Percentiles rank a stretch among this genome's conserved stretches.
phyloP scores from a whole-genome alignment of 257 asterid genomes.

The Osmanthus fragrans region DNA sequence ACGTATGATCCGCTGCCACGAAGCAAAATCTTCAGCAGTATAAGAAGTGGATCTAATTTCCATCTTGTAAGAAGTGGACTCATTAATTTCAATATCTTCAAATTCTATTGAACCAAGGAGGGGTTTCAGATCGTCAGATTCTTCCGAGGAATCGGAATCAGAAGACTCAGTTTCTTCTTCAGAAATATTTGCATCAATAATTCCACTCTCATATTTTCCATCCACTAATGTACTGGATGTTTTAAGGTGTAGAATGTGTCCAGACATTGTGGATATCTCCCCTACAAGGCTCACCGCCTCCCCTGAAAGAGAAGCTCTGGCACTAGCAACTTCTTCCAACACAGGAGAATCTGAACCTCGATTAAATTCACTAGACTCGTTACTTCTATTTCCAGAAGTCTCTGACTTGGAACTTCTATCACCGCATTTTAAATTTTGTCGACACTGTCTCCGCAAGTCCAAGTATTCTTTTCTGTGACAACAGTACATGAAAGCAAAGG shows the following conservation, averaged over 20 bases:
- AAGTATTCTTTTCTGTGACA: constrained; percentile 61
- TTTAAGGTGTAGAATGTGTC: neutral
- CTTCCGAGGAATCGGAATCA: constrained; percentile 66
- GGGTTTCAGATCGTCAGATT: constrained; percentile 52
- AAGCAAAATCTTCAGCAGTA: constrained; percentile 60
- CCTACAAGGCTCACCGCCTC: constrained; percentile 32
- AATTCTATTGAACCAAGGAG: constrained; percentile 41
- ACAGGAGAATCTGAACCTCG: constrained; percentile 50
- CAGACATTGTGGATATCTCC: constrained; percentile 24
- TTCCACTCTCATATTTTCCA: constrained; percentile 38
- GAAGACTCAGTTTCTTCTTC: constrained; percentile 55
- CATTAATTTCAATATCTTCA: constrained; percentile 39
- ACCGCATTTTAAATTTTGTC: constrained; percentile 47
- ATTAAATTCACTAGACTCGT: constrained; percentile 45
- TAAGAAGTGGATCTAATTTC: constrained; percentile 36
- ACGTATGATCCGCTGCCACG: constrained; percentile 92
- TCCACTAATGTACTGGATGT: constrained; percentile 36
- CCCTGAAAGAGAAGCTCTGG: constrained; percentile 42
- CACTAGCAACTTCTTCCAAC: constrained; percentile 48
- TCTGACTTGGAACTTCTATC: constrained; percentile 49
- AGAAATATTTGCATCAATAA: constrained; percentile 37
- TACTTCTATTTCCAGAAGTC: constrained; percentile 13
- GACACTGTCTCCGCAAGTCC: constrained; percentile 68
- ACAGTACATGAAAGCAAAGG: constrained; percentile 14
- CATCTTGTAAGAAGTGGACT: constrained; percentile 30